phyloP scores from a whole-genome alignment of 495 filamentous ascomycete genomes.

The Aspergillus cavernicola region DNA sequence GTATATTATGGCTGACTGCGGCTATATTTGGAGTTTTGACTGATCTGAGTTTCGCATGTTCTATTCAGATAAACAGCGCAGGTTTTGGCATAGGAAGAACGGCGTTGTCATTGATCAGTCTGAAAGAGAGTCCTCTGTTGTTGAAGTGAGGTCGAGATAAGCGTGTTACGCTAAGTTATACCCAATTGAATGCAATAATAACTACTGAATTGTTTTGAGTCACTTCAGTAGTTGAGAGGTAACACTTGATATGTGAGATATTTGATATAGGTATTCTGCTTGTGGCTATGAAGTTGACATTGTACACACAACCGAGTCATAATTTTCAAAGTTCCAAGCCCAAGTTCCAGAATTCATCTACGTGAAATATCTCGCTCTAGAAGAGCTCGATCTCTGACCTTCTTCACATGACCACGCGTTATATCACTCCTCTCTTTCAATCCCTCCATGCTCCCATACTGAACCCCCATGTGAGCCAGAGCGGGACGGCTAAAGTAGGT shows the following conservation, averaged over 20 bases:
- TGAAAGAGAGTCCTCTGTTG: background rate
- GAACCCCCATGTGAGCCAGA: conserved; percentile 11
- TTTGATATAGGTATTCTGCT: background rate
- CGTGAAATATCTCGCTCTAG: background rate
- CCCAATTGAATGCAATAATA: conserved; percentile 8
- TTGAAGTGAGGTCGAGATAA: conserved; percentile 1
- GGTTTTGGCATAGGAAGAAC: background rate
- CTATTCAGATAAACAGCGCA: background rate
- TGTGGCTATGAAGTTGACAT: background rate
- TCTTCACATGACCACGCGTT: conserved; percentile 10
- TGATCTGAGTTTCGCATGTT: background rate
- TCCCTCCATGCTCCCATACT: conserved; percentile 17
- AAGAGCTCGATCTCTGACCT: background rate
- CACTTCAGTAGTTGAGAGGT: background rate
- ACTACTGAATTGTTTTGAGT: background rate
- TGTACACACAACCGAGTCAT: background rate
- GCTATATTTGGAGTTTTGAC: conserved; percentile 2
- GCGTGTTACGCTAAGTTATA: conserved; percentile 15
- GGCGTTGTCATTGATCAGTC: conserved; percentile 3
- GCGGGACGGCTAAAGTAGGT: conserved; percentile 15
- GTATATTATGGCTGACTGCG: background rate
- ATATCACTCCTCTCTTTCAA: conserved; percentile 10
- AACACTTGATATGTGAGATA: background rate
- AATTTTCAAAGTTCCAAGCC: background rate
- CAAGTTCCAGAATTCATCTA: background rate